Evolutionary conservation across 1,284 basidiomycete genomes (phyloP), one percentile per base, ranked within the genome.

Genomic region (Pyrrhoderma lamaoense): DNA sequence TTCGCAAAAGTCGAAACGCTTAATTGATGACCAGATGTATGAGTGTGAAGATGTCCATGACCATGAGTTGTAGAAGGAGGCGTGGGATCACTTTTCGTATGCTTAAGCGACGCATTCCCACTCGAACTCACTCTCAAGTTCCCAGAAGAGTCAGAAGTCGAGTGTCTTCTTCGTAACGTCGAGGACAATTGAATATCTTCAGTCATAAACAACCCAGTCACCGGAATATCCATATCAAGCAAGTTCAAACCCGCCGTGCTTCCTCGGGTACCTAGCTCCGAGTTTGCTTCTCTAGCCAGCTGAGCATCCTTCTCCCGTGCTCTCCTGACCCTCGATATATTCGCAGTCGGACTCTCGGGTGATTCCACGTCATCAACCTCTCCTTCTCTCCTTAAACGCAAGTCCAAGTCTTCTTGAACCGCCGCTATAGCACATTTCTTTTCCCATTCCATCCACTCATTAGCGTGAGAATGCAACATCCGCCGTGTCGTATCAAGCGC

Each of bases 361-460:
- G 48, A 31, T 19, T 35, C 39, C 13, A 2, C 48, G 43, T 9
- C 19, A 13, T 49, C 48, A 8, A 18, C 5, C 3, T 18, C 39
- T 31, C 11, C 40, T 14, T 23, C 34, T 14, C 38, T 45, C 11
- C 11, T 31, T 31, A 31, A 5, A 31, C 27, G 27, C 27, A 31
- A 31, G 14, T 36, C 42, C 3, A 16, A 25, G 14, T 52, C 49
- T 16, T 18, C 16, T 34, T 25, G 49, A 18, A 34, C 35, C 0
- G 47, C 47, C 22, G 16, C 36, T 19, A 49, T 36, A 14, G 52
- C 45, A 59, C 85, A 94, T 9, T 77, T 80, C 49, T 83, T 79
- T 62, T 95, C 93, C 61, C 85, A 94, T 8, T 76, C 71, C 27
- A 86, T 82, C 82, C 90, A 93, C 61, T 93, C 89, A 0, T 74